Base-by-base conservation (phyloP, 1,284 basidiomycete genomes). In the Pisolithus thermaeus region DNA sequence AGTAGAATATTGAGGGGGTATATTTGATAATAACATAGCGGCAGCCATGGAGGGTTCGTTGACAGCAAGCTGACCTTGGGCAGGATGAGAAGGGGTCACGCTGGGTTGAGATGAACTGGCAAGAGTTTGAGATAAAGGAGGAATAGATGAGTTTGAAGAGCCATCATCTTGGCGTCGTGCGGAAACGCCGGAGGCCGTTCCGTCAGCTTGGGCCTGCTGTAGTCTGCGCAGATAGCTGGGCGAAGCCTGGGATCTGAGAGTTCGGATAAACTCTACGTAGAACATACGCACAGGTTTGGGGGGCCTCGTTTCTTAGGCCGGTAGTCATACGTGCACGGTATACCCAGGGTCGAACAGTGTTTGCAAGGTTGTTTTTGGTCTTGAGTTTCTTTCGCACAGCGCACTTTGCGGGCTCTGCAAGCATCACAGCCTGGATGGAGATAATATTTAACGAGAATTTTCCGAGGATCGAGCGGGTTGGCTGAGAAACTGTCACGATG, bases 251-350 rank as follows among this genome's bases (percentile, higher is more conserved):
- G n/a, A n/a, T n/a, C n/a, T 22, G 22, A 16, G 35, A 7, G 28
- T 16, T 45, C 14, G 36, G 2, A 4, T 3, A 22, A 41, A 27
- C 32, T 14, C 4, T 8, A 28, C 7, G 16, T n/a, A 20, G 44
- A 38, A 54, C 50, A 30, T 23, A 74, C 83, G 70, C 66, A 92
- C 88, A 92, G 74, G 68, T 93, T 93, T 1, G 90, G 91, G 4
- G 91, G 91, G 0, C 91, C 91, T 52, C 91, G 77, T 69, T 93
- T 93, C 76, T 92, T 92, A 16, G 91, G 91, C 68, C 90, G 88
- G 66, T 93, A 93, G 61, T 92, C 87, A 61, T 92, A 94, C 1
- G 90, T 92, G 67, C 90, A 93, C 12, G 84, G 79, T 51, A 92
- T 87, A 35, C 83, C 85, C 41, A 93, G 81, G 2, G 88, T 80